Evolutionary conservation across 2,329 filamentous ascomycete genomes (phyloP).

Genomic region (Trichoderma afroharzianum): DNA sequence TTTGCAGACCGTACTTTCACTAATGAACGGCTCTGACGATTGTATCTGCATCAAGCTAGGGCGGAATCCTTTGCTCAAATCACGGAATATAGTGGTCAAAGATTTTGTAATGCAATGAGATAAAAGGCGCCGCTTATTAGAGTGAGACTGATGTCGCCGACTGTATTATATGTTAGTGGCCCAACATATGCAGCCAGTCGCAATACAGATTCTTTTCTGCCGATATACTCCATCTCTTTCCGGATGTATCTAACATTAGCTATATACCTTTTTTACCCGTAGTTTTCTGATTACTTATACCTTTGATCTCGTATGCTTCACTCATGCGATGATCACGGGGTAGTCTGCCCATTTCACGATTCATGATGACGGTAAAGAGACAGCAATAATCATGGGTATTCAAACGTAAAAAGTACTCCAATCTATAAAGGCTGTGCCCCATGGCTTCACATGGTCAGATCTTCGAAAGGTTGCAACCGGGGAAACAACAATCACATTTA

Average conservation of each 20-base stretch:
- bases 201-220: not conserved
- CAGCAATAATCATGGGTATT: not conserved
- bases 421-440: not conserved
- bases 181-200: not conserved
- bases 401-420: not conserved
- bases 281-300: not conserved
- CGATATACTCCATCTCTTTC: not conserved
- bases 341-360: not conserved
- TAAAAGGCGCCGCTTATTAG: not conserved
- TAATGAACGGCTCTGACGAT: not conserved
- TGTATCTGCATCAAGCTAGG: not conserved
- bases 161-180: not conserved
- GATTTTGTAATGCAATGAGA: not conserved
- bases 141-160: not conserved
- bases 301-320: not conserved
- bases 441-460: not conserved
- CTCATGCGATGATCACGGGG: not conserved
- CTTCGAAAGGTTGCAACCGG: not conserved
- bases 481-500: not conserved
- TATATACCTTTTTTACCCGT: not conserved
- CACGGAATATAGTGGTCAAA: not conserved
- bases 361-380: not conserved
- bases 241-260: not conserved
- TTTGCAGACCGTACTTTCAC: slow-evolving; percentile 11
- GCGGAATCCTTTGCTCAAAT: not conserved